Evolutionary conservation across 2,329 filamentous ascomycete genomes (phyloP), one percentile per base, ranked within the genome.

Genomic region (Xylaria sp.): DNA sequence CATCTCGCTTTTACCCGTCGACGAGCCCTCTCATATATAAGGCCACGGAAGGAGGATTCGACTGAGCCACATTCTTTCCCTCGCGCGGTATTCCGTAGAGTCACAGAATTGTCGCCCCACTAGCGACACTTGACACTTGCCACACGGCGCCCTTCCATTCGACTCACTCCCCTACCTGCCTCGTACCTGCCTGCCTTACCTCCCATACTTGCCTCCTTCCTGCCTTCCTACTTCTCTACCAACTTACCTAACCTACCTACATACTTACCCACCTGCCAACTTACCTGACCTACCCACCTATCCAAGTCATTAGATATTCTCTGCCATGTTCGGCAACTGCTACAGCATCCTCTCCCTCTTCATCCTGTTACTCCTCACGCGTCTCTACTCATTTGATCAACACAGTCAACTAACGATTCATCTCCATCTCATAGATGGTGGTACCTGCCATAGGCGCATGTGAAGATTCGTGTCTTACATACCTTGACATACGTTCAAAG

Each of bases 71-170:
- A 35, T 42, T 19, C 23, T 30, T 34, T 35, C 49, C 56, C 55
- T 46, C 23, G 52, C 23, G 37, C 11, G 37, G 3, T 42, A 9
- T 42, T 42, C 37, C 11, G 37, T 56, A 13, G 52, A 42, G n/a
- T 35, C 30, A 44, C 10, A 37, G 11, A 51, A 35, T 54, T 37
- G 57, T 61, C 52, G 42, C 52, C 52, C 52, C 47, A 51, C 18
- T 16, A 37, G 51, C 59, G 57, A 50, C 18, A 52, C 47, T 54
- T 55, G 59, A 42, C 6, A 13, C 56, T 39, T 57, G 42, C 50
- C 50, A 39, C 50, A 42, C 50, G 34, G 34, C 35, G 46, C 8
- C 35, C 55, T 55, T 59, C 59, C 39, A 55, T 46, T 48, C 18
- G 39, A 42, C 34, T 34, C 49, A 30, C 48, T 50, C 48, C 6